Conservation (phyloP, 1,284 basidiomycete species). For the Rhodofomes roseus region DNA sequence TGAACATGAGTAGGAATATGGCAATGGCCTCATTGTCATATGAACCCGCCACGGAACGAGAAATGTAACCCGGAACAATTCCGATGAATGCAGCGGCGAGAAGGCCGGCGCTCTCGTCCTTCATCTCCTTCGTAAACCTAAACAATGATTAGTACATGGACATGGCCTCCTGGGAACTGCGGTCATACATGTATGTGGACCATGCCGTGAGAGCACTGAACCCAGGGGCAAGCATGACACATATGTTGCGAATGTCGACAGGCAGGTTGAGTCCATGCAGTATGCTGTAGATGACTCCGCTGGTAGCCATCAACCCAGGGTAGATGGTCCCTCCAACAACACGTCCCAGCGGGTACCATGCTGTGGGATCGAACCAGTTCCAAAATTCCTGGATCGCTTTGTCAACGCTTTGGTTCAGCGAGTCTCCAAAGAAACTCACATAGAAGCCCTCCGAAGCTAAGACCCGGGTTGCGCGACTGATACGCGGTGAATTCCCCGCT, state of each 20-base stretch:
- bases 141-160: not conserved
- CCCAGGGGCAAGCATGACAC: slow-evolving; percentile 94
- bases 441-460: slow-evolving; percentile 93
- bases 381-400: slow-evolving; percentile 78
- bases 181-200: slow-evolving; percentile 88
- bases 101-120: slow-evolving; percentile 90
- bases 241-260: slow-evolving; percentile 96
- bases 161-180: not conserved
- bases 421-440: slow-evolving; percentile 44
- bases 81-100: slow-evolving; percentile 99
- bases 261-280: slow-evolving; percentile 89
- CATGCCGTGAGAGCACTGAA: slow-evolving; percentile 97
- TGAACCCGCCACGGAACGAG: slow-evolving; percentile 96
- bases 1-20: slow-evolving; percentile 99
- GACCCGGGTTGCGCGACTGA: slow-evolving; percentile 86
- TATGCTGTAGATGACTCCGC: slow-evolving; percentile 92
- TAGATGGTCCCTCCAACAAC: slow-evolving; percentile 99
- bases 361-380: slow-evolving; percentile 99
- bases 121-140: slow-evolving; percentile 94
- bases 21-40: slow-evolving; percentile 99
- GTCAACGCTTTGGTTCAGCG: not conserved
- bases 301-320: slow-evolving; percentile 97
- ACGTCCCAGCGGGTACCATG: slow-evolving; percentile 98
- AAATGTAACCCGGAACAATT: slow-evolving; percentile 97
- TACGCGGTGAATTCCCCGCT: not conserved